A percentile compares a stretch with the other conserved stretches of the same genome.
Conservation (phyloP, 2,329 filamentous ascomycete genomes). For the Aspergillus uvarum region DNA sequence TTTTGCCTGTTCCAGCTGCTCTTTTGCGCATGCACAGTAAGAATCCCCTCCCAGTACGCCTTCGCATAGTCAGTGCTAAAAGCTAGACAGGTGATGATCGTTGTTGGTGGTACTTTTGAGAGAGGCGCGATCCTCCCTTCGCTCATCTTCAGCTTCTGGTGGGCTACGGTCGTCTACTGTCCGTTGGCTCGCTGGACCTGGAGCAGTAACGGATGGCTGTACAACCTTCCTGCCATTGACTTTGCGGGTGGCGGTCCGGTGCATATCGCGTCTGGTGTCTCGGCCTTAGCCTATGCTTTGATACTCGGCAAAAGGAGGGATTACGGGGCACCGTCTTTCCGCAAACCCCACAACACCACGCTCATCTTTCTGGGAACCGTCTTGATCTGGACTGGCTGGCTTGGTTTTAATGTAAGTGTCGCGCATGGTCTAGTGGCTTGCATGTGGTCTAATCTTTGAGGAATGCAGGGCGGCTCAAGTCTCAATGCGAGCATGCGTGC, state of each 20-base stretch:
- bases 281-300: conserved; percentile 70
- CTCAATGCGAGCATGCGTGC: conserved; percentile 55
- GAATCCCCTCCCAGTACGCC: background rate
- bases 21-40: conserved; percentile 53
- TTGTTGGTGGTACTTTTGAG: conserved; percentile 64
- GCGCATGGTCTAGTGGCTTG: background rate
- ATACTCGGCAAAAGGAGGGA: conserved; percentile 70
- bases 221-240: conserved; percentile 66
- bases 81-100: conserved; percentile 58
- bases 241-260: conserved; percentile 75
- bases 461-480: conserved; percentile 49
- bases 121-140: conserved; percentile 64
- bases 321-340: conserved; percentile 53
- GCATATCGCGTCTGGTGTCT: conserved; percentile 70
- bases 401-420: conserved; percentile 53
- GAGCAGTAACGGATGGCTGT: conserved; percentile 72
- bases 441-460: background rate
- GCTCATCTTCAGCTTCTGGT: conserved; percentile 69
- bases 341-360: conserved; percentile 68
- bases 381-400: conserved; percentile 52
- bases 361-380: conserved; percentile 69
- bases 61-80: conserved; percentile 17
- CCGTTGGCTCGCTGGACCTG: conserved; percentile 76
- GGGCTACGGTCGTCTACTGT: conserved; percentile 70
- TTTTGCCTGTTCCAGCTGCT: conserved; percentile 67